Conservation (phyloP, 2,329 filamentous ascomycete species). For the Botrytis elliptica region DNA sequence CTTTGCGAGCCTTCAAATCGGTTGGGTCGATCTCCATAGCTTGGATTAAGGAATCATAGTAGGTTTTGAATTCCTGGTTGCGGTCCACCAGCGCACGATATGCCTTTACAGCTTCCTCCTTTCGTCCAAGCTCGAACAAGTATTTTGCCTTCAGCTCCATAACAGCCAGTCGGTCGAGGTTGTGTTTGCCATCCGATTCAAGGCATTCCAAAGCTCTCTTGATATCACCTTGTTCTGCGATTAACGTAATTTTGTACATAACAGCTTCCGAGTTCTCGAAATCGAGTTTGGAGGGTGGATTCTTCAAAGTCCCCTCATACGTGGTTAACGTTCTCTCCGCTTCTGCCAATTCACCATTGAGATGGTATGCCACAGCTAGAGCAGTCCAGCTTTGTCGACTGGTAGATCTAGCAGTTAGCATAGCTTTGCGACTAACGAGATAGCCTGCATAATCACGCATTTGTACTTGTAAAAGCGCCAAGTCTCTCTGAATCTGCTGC, state of each 20-base stretch:
- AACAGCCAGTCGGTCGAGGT: slow-evolving; percentile 78
- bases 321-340: slow-evolving; percentile 89
- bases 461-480: slow-evolving; percentile 90
- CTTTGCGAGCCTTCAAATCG: slow-evolving; percentile 64
- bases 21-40: slow-evolving; percentile 62
- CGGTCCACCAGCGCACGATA: slow-evolving; percentile 80
- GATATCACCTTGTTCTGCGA: slow-evolving; percentile 82
- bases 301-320: slow-evolving; percentile 91
- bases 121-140: slow-evolving; percentile 71
- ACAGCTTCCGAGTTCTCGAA: slow-evolving; percentile 91
- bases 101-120: slow-evolving; percentile 76
- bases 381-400: slow-evolving; percentile 95
- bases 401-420: slow-evolving; percentile 81
- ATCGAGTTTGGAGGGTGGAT: slow-evolving; percentile 71
- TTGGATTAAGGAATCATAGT: slow-evolving; percentile 76
- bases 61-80: slow-evolving; percentile 82
- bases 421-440: slow-evolving; percentile 80
- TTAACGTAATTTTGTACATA: slow-evolving; percentile 93
- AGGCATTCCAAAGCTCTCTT: slow-evolving; percentile 84
- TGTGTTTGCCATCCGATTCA: slow-evolving; percentile 71
- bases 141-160: slow-evolving; percentile 87
- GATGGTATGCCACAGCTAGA: slow-evolving; percentile 88
- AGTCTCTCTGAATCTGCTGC: slow-evolving; percentile 86
- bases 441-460: slow-evolving; percentile 96
- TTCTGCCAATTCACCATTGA: slow-evolving; percentile 79